phyloP scores from a whole-genome alignment of 345 rosid genomes.

The Triadica sebifera region DNA sequence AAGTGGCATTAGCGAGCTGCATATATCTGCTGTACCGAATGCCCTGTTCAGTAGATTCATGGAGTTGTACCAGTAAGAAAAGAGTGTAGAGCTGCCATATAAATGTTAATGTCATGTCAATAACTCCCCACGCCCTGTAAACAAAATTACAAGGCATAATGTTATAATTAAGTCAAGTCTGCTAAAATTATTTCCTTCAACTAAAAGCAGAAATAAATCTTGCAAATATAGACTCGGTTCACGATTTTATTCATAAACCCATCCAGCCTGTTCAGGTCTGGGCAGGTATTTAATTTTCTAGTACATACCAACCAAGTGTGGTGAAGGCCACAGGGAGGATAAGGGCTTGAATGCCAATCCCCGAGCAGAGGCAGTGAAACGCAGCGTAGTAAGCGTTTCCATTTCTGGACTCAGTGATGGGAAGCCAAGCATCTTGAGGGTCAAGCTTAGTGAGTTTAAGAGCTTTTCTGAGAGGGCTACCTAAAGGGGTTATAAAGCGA shows the following conservation, averaged over 20 bases:
- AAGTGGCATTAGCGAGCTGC: slow-evolving; percentile 53
- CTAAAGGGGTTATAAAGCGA: slow-evolving; percentile 57
- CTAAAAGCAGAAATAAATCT: too few relatives aligned
- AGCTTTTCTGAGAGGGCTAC: slow-evolving; percentile 53
- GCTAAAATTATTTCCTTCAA: too few relatives aligned
- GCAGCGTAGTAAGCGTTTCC: slow-evolving; percentile 77
- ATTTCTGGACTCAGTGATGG: slow-evolving; percentile 84
- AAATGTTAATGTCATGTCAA: slow-evolving; percentile 51
- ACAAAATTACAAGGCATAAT: not conserved
- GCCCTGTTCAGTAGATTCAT: slow-evolving; percentile 55
- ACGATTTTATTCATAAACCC: too few relatives aligned
- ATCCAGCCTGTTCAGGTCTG: too few relatives aligned
- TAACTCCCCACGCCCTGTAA: slow-evolving; percentile 71
- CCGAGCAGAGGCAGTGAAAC: slow-evolving; percentile 81
- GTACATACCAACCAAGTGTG: slow-evolving; percentile 69
- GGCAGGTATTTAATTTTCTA: too few relatives aligned
- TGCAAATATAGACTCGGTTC: too few relatives aligned
- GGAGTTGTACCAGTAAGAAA: slow-evolving; percentile 72
- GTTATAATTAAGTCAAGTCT: too few relatives aligned
- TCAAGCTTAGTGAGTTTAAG: slow-evolving; percentile 57
- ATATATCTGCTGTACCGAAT: slow-evolving; percentile 69
- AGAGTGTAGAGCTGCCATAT: slow-evolving; percentile 80
- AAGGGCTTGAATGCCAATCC: slow-evolving; percentile 83
- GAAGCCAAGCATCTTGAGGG: slow-evolving; percentile 82
- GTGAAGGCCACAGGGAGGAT: slow-evolving; percentile 86